These are phyloP conservation scores for Biscogniauxia mediterranea DNA, from an alignment of 2,329 filamentous ascomycete species.

Conservation along the genomic window DNA sequence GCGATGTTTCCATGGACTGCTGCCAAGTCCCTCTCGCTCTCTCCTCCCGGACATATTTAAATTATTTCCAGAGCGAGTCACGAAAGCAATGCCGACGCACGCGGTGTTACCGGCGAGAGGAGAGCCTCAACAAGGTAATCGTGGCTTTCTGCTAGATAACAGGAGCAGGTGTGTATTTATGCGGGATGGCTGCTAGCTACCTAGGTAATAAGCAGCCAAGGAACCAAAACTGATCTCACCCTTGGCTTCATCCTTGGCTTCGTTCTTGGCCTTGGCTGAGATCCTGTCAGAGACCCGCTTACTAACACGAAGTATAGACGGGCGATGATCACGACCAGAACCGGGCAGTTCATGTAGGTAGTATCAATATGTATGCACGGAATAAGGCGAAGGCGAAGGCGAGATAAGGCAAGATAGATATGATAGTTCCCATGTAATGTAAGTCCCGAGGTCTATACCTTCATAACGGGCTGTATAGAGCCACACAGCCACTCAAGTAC, in stretches of 20 bases:
- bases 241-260: neutral
- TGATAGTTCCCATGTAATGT: neutral
- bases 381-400: too few relatives aligned
- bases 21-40: neutral
- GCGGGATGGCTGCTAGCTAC: too few relatives aligned
- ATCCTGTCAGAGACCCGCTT: neutral
- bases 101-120: neutral
- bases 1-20: neutral
- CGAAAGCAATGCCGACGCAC: neutral
- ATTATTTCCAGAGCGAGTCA: neutral
- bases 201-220: too few relatives aligned
- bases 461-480: too few relatives aligned
- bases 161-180: neutral
- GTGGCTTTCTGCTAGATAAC: neutral
- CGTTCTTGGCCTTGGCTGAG: neutral
- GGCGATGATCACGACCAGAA: neutral
- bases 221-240: neutral
- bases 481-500: too few relatives aligned
- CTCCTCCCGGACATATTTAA: neutral
- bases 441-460: neutral
- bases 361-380: too few relatives aligned
- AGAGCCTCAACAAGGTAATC: neutral
- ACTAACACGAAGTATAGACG: neutral
- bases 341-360: neutral
- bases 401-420: neutral